phyloP scores from a whole-genome alignment of 2,329 filamentous ascomycete genomes.

The Fusarium longipes region DNA sequence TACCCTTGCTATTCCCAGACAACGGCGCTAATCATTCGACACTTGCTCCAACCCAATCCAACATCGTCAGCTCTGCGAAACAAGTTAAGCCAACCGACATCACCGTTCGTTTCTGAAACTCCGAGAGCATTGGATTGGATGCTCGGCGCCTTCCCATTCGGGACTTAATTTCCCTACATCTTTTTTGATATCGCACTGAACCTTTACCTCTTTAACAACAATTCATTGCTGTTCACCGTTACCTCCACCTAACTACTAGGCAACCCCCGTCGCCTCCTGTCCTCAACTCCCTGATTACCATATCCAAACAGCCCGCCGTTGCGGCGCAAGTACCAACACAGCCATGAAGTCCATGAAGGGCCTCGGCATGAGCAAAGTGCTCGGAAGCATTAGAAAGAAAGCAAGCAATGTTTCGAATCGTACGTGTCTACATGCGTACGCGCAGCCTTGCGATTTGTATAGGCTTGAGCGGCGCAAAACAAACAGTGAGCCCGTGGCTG shows the following conservation, averaged over 20 bases:
- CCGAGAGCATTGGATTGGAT: constrained; percentile 28
- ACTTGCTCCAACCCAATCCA: constrained; percentile 32
- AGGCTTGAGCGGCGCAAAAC: constrained; percentile 6
- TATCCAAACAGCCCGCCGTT: constrained; percentile 26
- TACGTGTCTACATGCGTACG: constrained; percentile 27
- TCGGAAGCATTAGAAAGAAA: constrained; percentile 65
- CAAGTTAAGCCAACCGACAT: constrained; percentile 35
- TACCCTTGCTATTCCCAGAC: constrained; percentile 42
- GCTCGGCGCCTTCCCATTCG: constrained; percentile 27
- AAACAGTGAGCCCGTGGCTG: constrained; percentile 9
- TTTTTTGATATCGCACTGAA: not conserved
- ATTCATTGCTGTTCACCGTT: constrained; percentile 1
- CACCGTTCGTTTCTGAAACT: constrained; percentile 32
- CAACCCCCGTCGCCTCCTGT: constrained; percentile 14
- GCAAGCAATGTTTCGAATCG: constrained; percentile 48
- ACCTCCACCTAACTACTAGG: too few species aligned
- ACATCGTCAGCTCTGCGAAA: constrained; percentile 30
- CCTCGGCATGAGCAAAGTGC: constrained; percentile 67
- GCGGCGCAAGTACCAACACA: constrained; percentile 41
- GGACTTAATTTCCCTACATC: constrained; percentile 29
- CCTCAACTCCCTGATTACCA: constrained; percentile 13
- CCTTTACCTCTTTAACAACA: constrained; percentile 1
- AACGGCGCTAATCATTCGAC: constrained; percentile 43
- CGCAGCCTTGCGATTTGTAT: not conserved
- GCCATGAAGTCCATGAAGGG: constrained; percentile 62